Conservation (phyloP, 257 asterid genomes). For the Prunella vulgaris region DNA sequence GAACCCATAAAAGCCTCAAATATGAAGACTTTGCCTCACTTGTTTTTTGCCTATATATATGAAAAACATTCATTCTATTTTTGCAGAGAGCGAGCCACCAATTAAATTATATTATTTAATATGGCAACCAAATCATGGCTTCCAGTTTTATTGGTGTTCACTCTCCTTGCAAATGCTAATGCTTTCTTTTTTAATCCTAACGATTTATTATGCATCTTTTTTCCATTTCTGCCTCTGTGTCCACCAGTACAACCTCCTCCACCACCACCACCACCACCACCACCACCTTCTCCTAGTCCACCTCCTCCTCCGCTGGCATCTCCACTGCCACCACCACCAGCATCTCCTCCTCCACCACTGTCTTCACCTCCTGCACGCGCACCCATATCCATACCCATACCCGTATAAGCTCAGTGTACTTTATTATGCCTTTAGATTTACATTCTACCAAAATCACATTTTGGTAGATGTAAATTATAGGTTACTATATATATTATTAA, state of each 20-base stretch:
- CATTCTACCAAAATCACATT: neutral
- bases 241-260: neutral
- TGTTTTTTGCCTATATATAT: neutral
- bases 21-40: neutral
- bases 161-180: conserved; percentile 3
- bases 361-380: neutral
- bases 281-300: neutral
- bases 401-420: neutral
- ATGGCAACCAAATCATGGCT: too few relatives aligned
- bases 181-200: too few relatives aligned
- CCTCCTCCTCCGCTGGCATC: neutral
- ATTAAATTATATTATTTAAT: too few relatives aligned
- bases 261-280: neutral
- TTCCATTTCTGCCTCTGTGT: too few relatives aligned
- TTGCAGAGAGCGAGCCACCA: neutral
- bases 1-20: neutral
- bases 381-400: too few relatives aligned
- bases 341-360: neutral
- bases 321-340: neutral
- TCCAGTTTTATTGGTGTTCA: neutral
- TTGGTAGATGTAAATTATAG: neutral
- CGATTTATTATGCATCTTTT: too few relatives aligned
- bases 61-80: neutral
- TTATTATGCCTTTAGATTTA: too few relatives aligned
- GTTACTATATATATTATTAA: too few relatives aligned